Evolutionary conservation across 257 asterid genomes (phyloP).

Genomic region (Anisodus acutangulus): DNA sequence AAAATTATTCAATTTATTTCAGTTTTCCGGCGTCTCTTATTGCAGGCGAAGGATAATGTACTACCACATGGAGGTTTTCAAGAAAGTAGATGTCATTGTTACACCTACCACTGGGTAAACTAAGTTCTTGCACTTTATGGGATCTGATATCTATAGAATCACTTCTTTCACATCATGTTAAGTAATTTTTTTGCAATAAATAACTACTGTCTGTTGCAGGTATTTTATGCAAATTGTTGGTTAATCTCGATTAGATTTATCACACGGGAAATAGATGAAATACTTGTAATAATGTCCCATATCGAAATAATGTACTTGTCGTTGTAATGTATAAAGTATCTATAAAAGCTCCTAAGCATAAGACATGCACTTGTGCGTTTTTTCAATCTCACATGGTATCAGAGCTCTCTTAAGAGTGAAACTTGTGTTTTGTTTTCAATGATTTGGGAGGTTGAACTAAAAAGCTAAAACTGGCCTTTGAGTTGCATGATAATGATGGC

Average conservation of each 20-base stretch:
- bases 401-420: background rate
- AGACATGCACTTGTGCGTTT: background rate
- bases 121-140: background rate
- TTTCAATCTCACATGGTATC: background rate
- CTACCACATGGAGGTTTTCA: constrained; percentile 74
- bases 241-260: background rate
- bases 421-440: background rate
- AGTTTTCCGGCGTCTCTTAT: background rate
- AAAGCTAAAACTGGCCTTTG: background rate
- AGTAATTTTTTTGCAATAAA: background rate
- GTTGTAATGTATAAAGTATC: background rate
- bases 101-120: constrained; percentile 92
- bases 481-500: background rate
- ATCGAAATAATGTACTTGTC: background rate
- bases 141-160: background rate
- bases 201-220: background rate
- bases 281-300: background rate
- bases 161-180: background rate
- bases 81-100: constrained; percentile 83
- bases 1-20: constrained; percentile 17
- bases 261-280: background rate
- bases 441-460: background rate
- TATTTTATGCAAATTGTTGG: background rate
- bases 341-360: background rate
- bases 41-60: constrained; percentile 88